These are phyloP conservation scores for Oehlia diaphana DNA, from an alignment of 192 early-diverging fungal genomes.

Conservation along the genomic window DNA sequence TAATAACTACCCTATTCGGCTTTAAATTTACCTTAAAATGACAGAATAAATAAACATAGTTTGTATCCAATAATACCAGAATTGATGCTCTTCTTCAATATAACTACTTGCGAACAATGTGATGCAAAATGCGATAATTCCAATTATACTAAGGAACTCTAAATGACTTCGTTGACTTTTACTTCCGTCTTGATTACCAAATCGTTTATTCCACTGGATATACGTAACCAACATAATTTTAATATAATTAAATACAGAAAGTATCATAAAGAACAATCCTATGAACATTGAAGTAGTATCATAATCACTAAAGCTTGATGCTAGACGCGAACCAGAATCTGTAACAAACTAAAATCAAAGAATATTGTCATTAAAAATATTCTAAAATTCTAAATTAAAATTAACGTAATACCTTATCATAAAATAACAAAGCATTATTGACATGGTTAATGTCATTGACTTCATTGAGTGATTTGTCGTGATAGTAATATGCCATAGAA, in stretches of 20 bases:
- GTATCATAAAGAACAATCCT: constrained; percentile 38
- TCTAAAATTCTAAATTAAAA: no score
- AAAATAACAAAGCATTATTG: neutral
- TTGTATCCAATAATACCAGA: constrained; percentile 47
- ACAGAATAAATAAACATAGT: constrained; percentile 53
- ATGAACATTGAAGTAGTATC: constrained; percentile 34
- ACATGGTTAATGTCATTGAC: neutral
- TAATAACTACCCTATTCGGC: neutral
- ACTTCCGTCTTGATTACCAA: constrained; percentile 31
- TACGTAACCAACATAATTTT: neutral
- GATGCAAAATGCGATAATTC: constrained; percentile 63
- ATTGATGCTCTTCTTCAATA: neutral
- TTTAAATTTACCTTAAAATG: constrained; percentile 38
- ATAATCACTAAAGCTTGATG: neutral
- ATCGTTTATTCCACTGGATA: constrained; percentile 3
- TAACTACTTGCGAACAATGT: constrained; percentile 20
- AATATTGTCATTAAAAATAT: no score
- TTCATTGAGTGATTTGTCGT: constrained; percentile 29
- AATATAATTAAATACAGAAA: constrained; percentile 32
- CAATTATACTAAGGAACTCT: constrained; percentile 34
- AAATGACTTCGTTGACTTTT: constrained; percentile 15
- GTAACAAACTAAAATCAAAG: no score
- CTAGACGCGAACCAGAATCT: neutral
- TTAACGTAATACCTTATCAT: neutral
- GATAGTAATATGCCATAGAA: constrained; percentile 31